A percentile compares a stretch with the other conserved stretches of the same genome.
phyloP scores from a whole-genome alignment of 345 rosid genomes.

The Corymbia maculata region DNA sequence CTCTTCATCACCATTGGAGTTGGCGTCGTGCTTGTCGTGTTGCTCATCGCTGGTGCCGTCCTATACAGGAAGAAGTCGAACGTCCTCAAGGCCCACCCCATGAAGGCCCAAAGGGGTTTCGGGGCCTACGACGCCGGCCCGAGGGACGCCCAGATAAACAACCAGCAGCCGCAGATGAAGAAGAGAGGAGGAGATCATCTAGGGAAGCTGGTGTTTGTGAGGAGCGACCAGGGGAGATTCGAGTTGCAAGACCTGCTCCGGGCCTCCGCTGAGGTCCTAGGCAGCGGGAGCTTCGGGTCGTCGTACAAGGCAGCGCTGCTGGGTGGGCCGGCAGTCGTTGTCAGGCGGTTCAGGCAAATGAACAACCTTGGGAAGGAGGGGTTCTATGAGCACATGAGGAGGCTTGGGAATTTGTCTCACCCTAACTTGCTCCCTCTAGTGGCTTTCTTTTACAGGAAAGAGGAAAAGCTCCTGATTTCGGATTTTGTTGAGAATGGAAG shows the following conservation, averaged over 20 bases:
- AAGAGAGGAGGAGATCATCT: not conserved
- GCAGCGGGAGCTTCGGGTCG: conserved; percentile 72
- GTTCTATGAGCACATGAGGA: conserved; percentile 61
- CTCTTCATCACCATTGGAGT: conserved; percentile 17
- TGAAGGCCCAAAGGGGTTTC: conserved; percentile 10
- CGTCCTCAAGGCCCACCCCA: conserved; percentile 5
- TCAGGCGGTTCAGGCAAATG: conserved; percentile 75
- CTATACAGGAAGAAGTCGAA: not conserved
- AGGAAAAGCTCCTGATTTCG: conserved; percentile 76
- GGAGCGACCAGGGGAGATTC: conserved; percentile 42
- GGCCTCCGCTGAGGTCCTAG: conserved; percentile 73
- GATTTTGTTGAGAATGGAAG: conserved; percentile 59
- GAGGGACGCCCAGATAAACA: conserved; percentile 5
- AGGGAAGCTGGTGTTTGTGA: conserved; percentile 42
- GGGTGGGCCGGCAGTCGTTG: conserved; percentile 53
- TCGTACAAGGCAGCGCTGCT: conserved; percentile 63
- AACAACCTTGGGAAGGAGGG: conserved; percentile 40
- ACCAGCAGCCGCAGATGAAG: not conserved
- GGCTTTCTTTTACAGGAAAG: conserved; percentile 61
- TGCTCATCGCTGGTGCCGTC: conserved; percentile 4
- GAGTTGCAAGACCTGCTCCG: conserved; percentile 71
- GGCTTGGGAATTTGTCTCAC: conserved; percentile 59
- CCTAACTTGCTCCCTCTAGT: conserved; percentile 63
- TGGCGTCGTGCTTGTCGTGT: not conserved
- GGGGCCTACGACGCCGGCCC: not conserved